Conservation (phyloP, 306 rosid species). For the Alnus glutinosa region DNA sequence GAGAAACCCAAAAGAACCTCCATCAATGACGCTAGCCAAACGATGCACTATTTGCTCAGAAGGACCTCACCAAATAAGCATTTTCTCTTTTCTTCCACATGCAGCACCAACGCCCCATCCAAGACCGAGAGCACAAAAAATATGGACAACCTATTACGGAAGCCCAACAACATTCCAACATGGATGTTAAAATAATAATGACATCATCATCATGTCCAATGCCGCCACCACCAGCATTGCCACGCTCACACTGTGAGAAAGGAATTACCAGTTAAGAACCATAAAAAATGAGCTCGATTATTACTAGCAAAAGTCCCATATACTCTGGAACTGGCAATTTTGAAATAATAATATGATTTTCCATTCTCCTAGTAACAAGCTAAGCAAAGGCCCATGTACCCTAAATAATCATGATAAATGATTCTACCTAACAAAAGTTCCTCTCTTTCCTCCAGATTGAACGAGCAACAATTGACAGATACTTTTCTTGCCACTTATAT, state of each 20-base stretch:
- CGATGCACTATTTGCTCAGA: too few relatives aligned
- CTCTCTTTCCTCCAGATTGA: constrained; percentile 3
- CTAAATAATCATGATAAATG: neutral
- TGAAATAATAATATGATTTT: neutral
- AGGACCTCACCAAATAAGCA: too few relatives aligned
- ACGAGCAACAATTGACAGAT: neutral
- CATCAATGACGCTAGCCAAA: too few relatives aligned
- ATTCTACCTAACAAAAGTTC: neutral
- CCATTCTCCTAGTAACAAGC: neutral
- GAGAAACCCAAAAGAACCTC: too few relatives aligned
- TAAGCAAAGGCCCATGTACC: neutral
- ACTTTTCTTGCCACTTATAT: neutral
- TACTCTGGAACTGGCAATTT: neutral
- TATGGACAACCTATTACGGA: neutral
- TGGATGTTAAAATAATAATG: neutral
- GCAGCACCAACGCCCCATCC: too few relatives aligned
- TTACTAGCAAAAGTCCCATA: neutral
- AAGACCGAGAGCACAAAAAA: too few relatives aligned
- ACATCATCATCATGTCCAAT: neutral
- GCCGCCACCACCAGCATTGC: neutral
- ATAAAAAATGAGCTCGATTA: neutral
- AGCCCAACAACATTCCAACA: neutral
- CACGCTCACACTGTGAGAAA: neutral
- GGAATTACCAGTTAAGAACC: neutral
- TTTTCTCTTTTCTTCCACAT: too few relatives aligned